A percentile compares a stretch with the other conserved stretches of the same genome.
phyloP scores from a whole-genome alignment of 169 alveolate genomes.

The Plasmodium gonderi region DNA sequence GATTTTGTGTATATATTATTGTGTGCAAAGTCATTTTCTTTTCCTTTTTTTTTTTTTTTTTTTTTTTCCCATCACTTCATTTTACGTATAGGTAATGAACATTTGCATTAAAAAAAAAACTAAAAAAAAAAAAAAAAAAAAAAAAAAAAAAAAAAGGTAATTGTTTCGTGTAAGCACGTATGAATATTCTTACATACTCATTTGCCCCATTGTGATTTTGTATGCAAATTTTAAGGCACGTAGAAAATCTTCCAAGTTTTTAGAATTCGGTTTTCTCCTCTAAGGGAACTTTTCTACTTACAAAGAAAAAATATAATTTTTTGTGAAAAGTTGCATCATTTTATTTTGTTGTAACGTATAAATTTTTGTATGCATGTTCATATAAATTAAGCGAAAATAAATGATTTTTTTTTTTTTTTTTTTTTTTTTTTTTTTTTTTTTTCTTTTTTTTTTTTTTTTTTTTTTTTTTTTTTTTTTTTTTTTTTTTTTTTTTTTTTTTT shows the following conservation, averaged over 20 bases:
- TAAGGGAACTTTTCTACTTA: neutral
- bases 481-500: neutral
- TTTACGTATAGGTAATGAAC: neutral
- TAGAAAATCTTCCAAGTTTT: neutral
- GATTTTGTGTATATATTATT: neutral
- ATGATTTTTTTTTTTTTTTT: neutral
- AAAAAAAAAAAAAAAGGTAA: too few relatives aligned
- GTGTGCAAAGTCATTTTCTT: neutral
- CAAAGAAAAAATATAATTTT: neutral
- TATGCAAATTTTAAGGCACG: constrained; percentile 1
- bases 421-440: neutral
- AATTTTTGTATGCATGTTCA: neutral
- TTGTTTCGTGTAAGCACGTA: too few relatives aligned
- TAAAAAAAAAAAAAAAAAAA: too few relatives aligned
- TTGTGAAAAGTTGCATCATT: too few relatives aligned
- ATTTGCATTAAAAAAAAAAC: neutral
- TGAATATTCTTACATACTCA: too few relatives aligned
- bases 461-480: neutral
- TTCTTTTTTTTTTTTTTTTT: neutral
- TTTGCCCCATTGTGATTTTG: too few relatives aligned
- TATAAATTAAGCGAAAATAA: neutral
- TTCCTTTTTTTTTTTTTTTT: neutral
- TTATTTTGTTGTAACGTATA: neutral
- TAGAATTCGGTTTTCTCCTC: neutral
- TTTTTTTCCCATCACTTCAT: neutral